phyloP scores from a whole-genome alignment of 2,329 filamentous ascomycete genomes.

The Leptodontidium sp. region DNA sequence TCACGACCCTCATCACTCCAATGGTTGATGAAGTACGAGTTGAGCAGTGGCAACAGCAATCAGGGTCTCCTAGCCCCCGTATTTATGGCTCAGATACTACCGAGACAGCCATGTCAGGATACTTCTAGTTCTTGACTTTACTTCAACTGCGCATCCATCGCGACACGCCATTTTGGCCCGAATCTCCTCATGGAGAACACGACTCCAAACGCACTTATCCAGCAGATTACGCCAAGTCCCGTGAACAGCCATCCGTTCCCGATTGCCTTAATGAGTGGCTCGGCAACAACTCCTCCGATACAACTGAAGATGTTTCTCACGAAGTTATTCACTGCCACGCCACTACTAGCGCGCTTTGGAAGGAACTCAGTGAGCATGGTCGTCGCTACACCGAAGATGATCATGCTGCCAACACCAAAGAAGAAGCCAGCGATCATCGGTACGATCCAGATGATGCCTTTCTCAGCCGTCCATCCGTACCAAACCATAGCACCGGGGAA shows the following conservation, averaged over 20 bases:
- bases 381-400: conserved; percentile 59
- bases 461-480: conserved; percentile 78
- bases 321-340: conserved; percentile 85
- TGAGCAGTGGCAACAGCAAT: conserved; percentile 5
- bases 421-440: conserved; percentile 72
- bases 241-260: conserved; percentile 83
- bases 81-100: neutral
- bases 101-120: neutral
- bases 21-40: conserved; percentile 1
- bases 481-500: conserved; percentile 76
- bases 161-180: conserved; percentile 67
- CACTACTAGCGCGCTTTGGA: conserved; percentile 72
- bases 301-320: conserved; percentile 81
- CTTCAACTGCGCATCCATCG: conserved; percentile 60
- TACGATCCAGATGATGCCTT: conserved; percentile 69
- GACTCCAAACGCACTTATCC: conserved; percentile 63
- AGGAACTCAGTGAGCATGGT: conserved; percentile 90
- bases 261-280: conserved; percentile 74
- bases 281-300: conserved; percentile 72
- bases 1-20: conserved; percentile 22
- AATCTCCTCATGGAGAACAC: conserved; percentile 69
- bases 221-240: conserved; percentile 60
- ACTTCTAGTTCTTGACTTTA: neutral
- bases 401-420: conserved; percentile 81
- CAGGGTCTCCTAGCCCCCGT: neutral